phyloP scores from a whole-genome alignment of 805 yeast genomes.

The Ogataea populi-albae region DNA sequence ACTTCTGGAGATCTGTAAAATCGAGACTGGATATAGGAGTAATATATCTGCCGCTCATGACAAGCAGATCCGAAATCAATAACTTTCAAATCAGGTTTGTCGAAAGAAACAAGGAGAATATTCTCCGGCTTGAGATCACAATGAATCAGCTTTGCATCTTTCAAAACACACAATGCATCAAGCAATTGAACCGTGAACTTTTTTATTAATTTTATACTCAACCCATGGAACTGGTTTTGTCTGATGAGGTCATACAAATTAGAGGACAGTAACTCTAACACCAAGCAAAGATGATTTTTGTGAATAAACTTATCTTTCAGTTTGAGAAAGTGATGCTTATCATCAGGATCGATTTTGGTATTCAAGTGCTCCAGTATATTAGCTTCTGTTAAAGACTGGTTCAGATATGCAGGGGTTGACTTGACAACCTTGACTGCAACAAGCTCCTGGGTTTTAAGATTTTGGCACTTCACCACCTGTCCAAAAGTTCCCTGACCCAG shows the following conservation, averaged over 20 bases:
- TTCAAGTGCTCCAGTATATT: constrained; percentile 79
- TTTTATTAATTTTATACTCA: constrained; percentile 74
- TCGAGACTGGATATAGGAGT: constrained; percentile 88
- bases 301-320: constrained; percentile 88
- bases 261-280: constrained; percentile 83
- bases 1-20: constrained; percentile 96
- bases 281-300: constrained; percentile 88
- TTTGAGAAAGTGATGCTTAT: constrained; percentile 71
- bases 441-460: constrained; percentile 68
- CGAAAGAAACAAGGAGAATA: constrained; percentile 74
- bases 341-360: constrained; percentile 62
- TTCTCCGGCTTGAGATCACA: constrained; percentile 98
- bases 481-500: constrained; percentile 98
- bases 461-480: constrained; percentile 93
- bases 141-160: constrained; percentile 82
- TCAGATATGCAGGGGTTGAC: constrained; percentile 84
- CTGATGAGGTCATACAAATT: constrained; percentile 87
- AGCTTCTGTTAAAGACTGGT: constrained; percentile 90
- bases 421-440: constrained; percentile 95
- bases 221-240: constrained; percentile 91
- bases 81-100: constrained; percentile 82
- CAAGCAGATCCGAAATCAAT: constrained; percentile 97
- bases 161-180: constrained; percentile 76
- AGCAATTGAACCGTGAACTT: constrained; percentile 76
- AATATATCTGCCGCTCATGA: constrained; percentile 83